phyloP scores from a whole-genome alignment of 768 basidiomycete species.

The Trametes maxima region DNA sequence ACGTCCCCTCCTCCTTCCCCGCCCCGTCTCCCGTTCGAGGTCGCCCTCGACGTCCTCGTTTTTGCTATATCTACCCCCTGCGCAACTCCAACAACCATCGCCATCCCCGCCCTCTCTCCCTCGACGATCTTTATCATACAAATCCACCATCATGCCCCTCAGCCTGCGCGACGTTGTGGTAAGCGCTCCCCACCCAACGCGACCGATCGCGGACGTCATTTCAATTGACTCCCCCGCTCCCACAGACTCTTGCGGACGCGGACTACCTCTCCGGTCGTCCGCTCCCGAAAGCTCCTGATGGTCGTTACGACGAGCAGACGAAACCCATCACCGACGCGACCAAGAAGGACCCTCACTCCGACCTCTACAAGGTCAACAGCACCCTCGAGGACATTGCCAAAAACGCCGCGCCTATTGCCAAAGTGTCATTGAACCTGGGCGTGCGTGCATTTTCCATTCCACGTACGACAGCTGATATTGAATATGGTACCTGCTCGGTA shows the following conservation, averaged over 20 bases:
- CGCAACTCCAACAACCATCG: neutral
- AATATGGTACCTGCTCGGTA: slow-evolving; percentile 22
- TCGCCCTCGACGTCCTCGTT: slow-evolving; percentile 1
- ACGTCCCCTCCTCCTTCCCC: slow-evolving; percentile 3
- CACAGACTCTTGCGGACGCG: slow-evolving; percentile 35
- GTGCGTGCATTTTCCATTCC: slow-evolving; percentile 7
- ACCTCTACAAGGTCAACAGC: slow-evolving; percentile 36
- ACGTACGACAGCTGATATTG: neutral
- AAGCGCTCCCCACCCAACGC: neutral
- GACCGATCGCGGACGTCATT: neutral
- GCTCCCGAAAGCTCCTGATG: slow-evolving; percentile 45
- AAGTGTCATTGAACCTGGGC: slow-evolving; percentile 15
- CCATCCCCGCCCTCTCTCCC: neutral
- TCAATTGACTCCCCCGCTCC: neutral
- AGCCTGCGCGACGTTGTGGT: slow-evolving; percentile 17
- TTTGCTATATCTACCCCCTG: slow-evolving; percentile 5
- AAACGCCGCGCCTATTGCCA: slow-evolving; percentile 19
- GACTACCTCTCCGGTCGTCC: slow-evolving; percentile 40
- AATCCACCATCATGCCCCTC: slow-evolving; percentile 5
- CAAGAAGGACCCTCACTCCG: slow-evolving; percentile 38
- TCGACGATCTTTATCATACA: neutral
- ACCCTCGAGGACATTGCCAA: slow-evolving; percentile 16
- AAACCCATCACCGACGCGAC: slow-evolving; percentile 20
- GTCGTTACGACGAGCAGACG: slow-evolving; percentile 48
- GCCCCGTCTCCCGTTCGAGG: slow-evolving; percentile 3